Percentiles rank a stretch among this genome's conserved stretches.
These are phyloP conservation scores for Neoscytalidium dimidiatum DNA, from an alignment of 2,329 filamentous ascomycete genomes.

Conservation along the genomic window DNA sequence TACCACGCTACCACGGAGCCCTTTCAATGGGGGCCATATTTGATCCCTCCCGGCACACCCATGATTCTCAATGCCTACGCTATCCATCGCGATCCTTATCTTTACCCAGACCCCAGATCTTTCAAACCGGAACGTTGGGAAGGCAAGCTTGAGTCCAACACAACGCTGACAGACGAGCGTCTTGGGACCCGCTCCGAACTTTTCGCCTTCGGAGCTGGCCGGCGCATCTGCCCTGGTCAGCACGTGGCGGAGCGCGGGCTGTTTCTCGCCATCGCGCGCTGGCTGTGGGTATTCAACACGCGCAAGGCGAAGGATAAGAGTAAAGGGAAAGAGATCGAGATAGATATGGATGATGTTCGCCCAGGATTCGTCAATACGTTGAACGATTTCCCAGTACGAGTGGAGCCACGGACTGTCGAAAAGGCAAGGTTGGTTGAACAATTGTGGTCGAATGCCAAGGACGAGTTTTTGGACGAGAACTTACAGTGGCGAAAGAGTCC, in stretches of 20 bases:
- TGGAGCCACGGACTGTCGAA: constrained; percentile 23
- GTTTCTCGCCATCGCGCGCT: constrained; percentile 32
- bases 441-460: constrained; percentile 25
- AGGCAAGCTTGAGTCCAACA: constrained; percentile 25
- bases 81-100: constrained; percentile 29
- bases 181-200: constrained; percentile 33
- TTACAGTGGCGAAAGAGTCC: constrained; percentile 28
- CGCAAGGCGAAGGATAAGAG: not conserved
- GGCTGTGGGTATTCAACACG: constrained; percentile 38
- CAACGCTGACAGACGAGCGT: constrained; percentile 22
- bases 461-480: constrained; percentile 17
- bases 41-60: constrained; percentile 43
- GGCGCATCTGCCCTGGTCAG: constrained; percentile 40
- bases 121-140: constrained; percentile 23
- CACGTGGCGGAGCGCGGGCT: constrained; percentile 37
- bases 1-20: constrained; percentile 37
- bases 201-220: constrained; percentile 39
- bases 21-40: constrained; percentile 33
- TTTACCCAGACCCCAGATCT: constrained; percentile 2
- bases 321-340: constrained; percentile 7
- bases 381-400: constrained; percentile 23
- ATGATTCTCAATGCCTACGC: constrained; percentile 42
- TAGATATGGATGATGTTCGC: constrained; percentile 5
- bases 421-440: constrained; percentile 17
- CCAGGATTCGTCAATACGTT: constrained; percentile 26